Conservation (phyloP, 805 yeast species). For the Cyberlindnera mississippiensis region DNA sequence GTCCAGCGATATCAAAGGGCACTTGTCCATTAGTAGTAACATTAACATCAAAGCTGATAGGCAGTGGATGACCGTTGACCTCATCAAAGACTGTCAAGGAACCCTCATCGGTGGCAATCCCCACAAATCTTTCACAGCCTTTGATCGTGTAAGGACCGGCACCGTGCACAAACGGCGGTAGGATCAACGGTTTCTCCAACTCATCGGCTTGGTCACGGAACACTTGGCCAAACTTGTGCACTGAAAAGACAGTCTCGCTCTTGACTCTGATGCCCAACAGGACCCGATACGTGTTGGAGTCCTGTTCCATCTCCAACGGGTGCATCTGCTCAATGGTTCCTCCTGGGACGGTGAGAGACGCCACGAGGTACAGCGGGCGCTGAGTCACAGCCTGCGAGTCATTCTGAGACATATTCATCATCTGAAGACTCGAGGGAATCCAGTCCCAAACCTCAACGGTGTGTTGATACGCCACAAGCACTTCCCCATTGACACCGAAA, state of each 20-base stretch:
- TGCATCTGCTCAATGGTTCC: conserved; percentile 22
- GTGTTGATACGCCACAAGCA: conserved; percentile 28
- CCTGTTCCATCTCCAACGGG: conserved; percentile 27
- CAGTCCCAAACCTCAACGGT: conserved; percentile 40
- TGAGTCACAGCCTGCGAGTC: conserved; percentile 18
- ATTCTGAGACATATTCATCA: conserved; percentile 8
- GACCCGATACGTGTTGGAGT: conserved; percentile 22
- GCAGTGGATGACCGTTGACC: conserved; percentile 14
- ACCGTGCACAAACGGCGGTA: conserved; percentile 29
- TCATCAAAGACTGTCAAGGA: conserved; percentile 26
- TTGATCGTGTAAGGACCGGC: conserved; percentile 23
- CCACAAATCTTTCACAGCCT: conserved; percentile 21
- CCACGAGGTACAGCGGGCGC: conserved; percentile 27
- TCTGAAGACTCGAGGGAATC: conserved; percentile 27
- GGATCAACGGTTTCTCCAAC: conserved; percentile 15
- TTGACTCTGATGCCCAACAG: conserved; percentile 6
- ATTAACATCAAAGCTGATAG: conserved; percentile 17
- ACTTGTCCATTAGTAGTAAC: conserved; percentile 33
- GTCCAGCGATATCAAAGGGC: conserved; percentile 39
- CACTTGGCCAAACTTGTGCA: conserved; percentile 24
- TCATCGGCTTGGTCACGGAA: conserved; percentile 6
- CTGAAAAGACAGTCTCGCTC: conserved; percentile 12
- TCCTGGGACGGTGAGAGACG: conserved; percentile 15
- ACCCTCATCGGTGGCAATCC: conserved; percentile 29
- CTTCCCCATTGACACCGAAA: conserved; percentile 37